These are phyloP conservation scores for Scheffersomyces lignosus DNA, from an alignment of 805 yeast genomes.

Conservation along the genomic window DNA sequence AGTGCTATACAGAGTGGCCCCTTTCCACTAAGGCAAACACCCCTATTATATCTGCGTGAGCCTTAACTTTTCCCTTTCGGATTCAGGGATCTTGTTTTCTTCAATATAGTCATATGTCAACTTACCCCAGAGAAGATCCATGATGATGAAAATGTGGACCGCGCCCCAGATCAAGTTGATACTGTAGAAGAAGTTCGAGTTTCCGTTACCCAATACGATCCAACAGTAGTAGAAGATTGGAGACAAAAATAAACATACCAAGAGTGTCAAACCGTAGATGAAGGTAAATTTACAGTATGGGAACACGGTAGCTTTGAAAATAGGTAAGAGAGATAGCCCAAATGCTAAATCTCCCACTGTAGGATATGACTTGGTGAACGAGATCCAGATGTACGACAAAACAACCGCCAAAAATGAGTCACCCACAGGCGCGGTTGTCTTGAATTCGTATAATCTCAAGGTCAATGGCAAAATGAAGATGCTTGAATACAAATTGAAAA, in stretches of 20 bases:
- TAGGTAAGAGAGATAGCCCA: slow-evolving; percentile 36
- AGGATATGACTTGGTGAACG: slow-evolving; percentile 83
- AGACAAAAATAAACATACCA: slow-evolving; percentile 59
- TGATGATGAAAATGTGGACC: slow-evolving; percentile 64
- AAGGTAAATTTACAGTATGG: slow-evolving; percentile 50
- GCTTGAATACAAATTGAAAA: slow-evolving; percentile 74
- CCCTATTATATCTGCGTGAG: slow-evolving; percentile 53
- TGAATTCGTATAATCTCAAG: slow-evolving; percentile 51
- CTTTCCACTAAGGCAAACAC: too few species aligned
- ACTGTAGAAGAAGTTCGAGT: slow-evolving; percentile 94
- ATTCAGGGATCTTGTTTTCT: slow-evolving; percentile 39
- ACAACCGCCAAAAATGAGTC: slow-evolving; percentile 60
- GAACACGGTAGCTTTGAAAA: slow-evolving; percentile 47
- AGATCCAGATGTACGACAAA: slow-evolving; percentile 42
- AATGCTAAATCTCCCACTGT: slow-evolving; percentile 71
- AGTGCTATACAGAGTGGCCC: too few species aligned
- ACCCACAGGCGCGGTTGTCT: slow-evolving; percentile 16
- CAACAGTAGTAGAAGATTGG: slow-evolving; percentile 93
- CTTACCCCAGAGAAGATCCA: slow-evolving; percentile 83
- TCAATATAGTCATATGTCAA: slow-evolving; percentile 61
- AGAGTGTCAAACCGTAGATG: slow-evolving; percentile 46
- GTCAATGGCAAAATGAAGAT: slow-evolving; percentile 74
- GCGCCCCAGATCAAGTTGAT: slow-evolving; percentile 78
- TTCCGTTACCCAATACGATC: slow-evolving; percentile 93
- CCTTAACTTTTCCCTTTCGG: slow-evolving; percentile 27